Base-by-base conservation (phyloP, 208 protist species). In the Leptomonas pyrrhocoris region DNA sequence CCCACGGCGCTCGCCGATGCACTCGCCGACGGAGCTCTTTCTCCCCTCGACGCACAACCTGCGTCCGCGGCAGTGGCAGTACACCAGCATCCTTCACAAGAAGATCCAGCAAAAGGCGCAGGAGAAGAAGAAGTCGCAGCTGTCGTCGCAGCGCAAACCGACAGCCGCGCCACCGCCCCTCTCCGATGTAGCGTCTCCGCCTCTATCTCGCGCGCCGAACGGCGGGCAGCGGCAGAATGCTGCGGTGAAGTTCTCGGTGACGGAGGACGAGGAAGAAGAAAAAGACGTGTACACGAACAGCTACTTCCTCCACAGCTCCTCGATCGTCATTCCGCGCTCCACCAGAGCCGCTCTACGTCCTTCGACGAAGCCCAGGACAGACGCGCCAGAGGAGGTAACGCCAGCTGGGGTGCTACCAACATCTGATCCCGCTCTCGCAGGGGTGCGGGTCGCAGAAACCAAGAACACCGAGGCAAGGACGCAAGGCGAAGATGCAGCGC, bases 31-130 rank as follows among this genome's bases (percentile, higher is more conserved):
- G 38, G 57, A 62, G 57, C 40, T 62, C 40, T 62, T 43, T 23
- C 57, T 62, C 13, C 57, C 57, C 0, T 62, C 30, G 11, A 23
- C 57, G 8, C 57, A 38, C 40, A 62, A 34, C 6, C 25, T 62
- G 57, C 57, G 57, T 2, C 57, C 57, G 12, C 57, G 40, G 57
- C 57, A 62, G 21, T 62, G 57, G 57, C 57, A 62, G 57, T 62
- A 62, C 38, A 38, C 57, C 40, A 62, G 40, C 57, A 50, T 62
- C 11, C 57, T 62, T 9, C 27, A 60, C 31, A 58, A 36, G 27
- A 57, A 58, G 36, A 46, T 50, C 31, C 40, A 23, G 2, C 40
- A 59, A 30, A 69, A 59, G 51, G 23, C 25, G 18, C 40, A 50
- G 31, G 42, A 60, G 51, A 27, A 28, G 43, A 45, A 50, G 5